A percentile compares a stretch with the other conserved stretches of the same genome.
Evolutionary conservation across 2,329 filamentous ascomycete genomes (phyloP).

Genomic region (Fusarium algeriense): DNA sequence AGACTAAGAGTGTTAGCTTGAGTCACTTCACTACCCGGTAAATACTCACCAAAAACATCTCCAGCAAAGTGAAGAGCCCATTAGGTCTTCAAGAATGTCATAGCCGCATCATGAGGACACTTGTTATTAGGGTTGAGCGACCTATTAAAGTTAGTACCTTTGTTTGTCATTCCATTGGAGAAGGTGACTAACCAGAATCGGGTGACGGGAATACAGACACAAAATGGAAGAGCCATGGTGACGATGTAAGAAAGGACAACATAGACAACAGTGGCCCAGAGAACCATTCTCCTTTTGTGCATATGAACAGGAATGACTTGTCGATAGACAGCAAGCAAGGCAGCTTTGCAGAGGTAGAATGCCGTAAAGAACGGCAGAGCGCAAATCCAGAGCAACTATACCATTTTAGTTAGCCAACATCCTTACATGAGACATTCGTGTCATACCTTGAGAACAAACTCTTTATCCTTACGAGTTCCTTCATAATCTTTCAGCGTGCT

Average conservation of each 20-base stretch:
- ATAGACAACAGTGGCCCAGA: conserved; percentile 14
- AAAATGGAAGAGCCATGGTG: conserved; percentile 12
- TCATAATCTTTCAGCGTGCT: not conserved
- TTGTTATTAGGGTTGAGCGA: fast-evolving
- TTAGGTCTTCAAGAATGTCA: not conserved
- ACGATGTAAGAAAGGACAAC: not conserved
- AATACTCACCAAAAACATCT: conserved; percentile 12
- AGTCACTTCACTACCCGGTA: fast-evolving
- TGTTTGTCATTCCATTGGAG: fast-evolving
- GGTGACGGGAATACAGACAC: conserved; percentile 10
- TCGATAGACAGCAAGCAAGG: conserved; percentile 21
- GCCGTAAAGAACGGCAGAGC: conserved; percentile 25
- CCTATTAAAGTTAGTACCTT: not conserved
- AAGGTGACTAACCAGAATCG: conserved; percentile 13
- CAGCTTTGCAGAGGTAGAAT: conserved; percentile 34
- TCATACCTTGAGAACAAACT: not conserved
- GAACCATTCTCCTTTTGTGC: conserved; percentile 23
- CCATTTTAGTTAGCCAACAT: not conserved
- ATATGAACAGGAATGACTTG: conserved; percentile 28
- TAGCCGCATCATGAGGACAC: not conserved
- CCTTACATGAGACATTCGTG: fast-evolving
- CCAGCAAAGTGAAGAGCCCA: conserved; percentile 33
- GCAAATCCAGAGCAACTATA: conserved; percentile 23
- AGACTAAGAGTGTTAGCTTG: conserved; percentile 1
- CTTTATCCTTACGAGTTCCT: not conserved